phyloP scores from a whole-genome alignment of 2,329 filamentous ascomycete genomes.

The Cytospora paraplurivora region DNA sequence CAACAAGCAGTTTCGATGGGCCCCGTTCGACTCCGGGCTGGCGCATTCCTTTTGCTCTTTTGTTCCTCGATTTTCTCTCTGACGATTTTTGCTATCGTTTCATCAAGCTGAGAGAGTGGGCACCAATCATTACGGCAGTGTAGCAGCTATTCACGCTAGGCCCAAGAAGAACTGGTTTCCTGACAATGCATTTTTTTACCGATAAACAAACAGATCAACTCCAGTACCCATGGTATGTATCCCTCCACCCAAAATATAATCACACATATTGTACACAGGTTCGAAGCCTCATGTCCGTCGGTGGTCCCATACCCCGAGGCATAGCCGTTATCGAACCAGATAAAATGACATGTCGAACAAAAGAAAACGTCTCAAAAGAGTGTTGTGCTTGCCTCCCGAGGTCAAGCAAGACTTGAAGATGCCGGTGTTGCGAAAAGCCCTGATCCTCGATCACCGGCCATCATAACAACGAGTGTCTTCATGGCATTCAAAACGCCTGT shows the following conservation, averaged over 20 bases:
- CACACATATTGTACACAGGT: background rate
- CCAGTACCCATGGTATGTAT: background rate
- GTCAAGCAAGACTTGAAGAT: constrained; percentile 1
- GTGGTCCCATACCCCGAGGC: background rate
- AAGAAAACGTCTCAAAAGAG: constrained; percentile 15
- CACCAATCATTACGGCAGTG: too few species aligned
- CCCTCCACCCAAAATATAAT: background rate
- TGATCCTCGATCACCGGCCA: background rate
- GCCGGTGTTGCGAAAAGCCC: background rate
- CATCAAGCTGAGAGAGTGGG: too few species aligned
- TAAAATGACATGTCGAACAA: background rate
- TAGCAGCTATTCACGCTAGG: too few species aligned
- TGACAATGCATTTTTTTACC: background rate
- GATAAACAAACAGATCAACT: background rate
- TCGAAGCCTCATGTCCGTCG: background rate
- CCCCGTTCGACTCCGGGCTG: constrained; percentile 4
- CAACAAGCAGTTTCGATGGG: background rate
- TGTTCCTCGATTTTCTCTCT: background rate
- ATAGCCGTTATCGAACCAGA: background rate
- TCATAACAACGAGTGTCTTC: background rate
- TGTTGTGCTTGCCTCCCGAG: background rate
- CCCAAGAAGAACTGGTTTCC: too few species aligned
- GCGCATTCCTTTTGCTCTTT: background rate
- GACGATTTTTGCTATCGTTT: too few species aligned
- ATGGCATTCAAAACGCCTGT: constrained; percentile 13